phyloP scores from a whole-genome alignment of 805 yeast genomes.

The Metschnikowia noctiluminum region DNA sequence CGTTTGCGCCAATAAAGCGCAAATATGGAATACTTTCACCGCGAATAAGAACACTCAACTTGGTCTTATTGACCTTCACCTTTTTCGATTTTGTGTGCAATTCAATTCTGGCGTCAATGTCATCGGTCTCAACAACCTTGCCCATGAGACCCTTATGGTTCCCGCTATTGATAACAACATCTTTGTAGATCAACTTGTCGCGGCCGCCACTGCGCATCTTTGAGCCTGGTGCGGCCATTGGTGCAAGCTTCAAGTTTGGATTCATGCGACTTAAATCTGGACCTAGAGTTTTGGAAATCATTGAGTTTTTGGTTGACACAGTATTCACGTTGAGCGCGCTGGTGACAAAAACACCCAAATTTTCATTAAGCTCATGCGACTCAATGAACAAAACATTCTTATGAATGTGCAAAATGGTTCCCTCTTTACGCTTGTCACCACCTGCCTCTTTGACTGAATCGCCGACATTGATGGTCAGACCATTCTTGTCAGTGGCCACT shows the following conservation, averaged over 20 bases:
- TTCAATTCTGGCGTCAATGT: slow-evolving; percentile 86
- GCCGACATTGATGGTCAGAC: slow-evolving; percentile 82
- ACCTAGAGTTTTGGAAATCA: slow-evolving; percentile 49
- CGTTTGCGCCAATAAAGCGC: slow-evolving; percentile 62
- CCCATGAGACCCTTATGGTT: slow-evolving; percentile 95
- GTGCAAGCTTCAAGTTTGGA: slow-evolving; percentile 59
- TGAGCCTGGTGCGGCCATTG: slow-evolving; percentile 44
- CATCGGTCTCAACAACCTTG: slow-evolving; percentile 89
- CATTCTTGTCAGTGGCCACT: slow-evolving; percentile 81
- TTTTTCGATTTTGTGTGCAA: slow-evolving; percentile 89
- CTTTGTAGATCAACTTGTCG: slow-evolving; percentile 76
- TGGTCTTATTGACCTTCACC: slow-evolving; percentile 76
- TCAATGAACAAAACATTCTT: slow-evolving; percentile 76
- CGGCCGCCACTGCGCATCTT: slow-evolving; percentile 63
- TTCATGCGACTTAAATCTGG: slow-evolving; percentile 83
- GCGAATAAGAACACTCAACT: slow-evolving; percentile 66
- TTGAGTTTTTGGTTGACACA: slow-evolving; percentile 77
- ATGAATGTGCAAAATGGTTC: slow-evolving; percentile 82
- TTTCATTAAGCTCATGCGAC: slow-evolving; percentile 74
- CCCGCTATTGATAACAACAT: slow-evolving; percentile 83
- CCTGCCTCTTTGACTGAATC: slow-evolving; percentile 83
- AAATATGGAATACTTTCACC: slow-evolving; percentile 75
- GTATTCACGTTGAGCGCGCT: slow-evolving; percentile 75
- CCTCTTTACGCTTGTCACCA: slow-evolving; percentile 81
- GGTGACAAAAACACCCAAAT: slow-evolving; percentile 87